Conservation (phyloP, 2,329 filamentous ascomycete species). For the Beauveria asiatica region DNA sequence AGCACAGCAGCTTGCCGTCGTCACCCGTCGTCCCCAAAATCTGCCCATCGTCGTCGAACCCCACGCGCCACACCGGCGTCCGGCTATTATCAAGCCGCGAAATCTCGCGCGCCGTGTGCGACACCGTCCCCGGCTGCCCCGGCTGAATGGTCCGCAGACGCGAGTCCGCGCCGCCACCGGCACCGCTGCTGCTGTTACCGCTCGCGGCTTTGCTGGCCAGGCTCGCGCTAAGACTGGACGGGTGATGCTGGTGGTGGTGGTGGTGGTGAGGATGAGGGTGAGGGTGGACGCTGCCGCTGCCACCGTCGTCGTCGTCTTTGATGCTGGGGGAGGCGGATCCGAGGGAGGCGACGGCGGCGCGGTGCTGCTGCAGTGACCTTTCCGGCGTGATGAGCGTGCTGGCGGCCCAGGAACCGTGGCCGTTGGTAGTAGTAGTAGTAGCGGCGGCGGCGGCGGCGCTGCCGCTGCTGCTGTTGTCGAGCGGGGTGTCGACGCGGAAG, state of each 20-base stretch:
- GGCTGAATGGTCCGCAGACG: slow-evolving; percentile 48
- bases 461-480: slow-evolving; percentile 30
- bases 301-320: too few relatives aligned
- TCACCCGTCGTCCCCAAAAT: slow-evolving; percentile 69
- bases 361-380: slow-evolving; percentile 15
- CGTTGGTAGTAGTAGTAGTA: too few relatives aligned
- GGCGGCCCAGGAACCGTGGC: slow-evolving; percentile 33
- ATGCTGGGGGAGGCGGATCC: slow-evolving; percentile 12
- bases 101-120: slow-evolving; percentile 36
- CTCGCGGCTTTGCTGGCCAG: slow-evolving; percentile 41
- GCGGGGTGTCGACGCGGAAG: slow-evolving; percentile 66
- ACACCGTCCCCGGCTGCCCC: slow-evolving; percentile 37
- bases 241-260: slow-evolving; percentile 26
- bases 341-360: not conserved
- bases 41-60: slow-evolving; percentile 62
- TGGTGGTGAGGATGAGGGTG: too few relatives aligned
- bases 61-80: slow-evolving; percentile 67
- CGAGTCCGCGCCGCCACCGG: slow-evolving; percentile 25
- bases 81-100: slow-evolving; percentile 59
- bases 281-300: too few relatives aligned
- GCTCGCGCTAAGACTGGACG: slow-evolving; percentile 43
- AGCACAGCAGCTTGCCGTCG: slow-evolving; percentile 58
- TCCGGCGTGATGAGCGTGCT: slow-evolving; percentile 34
- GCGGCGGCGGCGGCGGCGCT: slow-evolving; percentile 13
- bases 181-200: not conserved